phyloP scores from a whole-genome alignment of 768 basidiomycete species.

The Russula abietina region DNA sequence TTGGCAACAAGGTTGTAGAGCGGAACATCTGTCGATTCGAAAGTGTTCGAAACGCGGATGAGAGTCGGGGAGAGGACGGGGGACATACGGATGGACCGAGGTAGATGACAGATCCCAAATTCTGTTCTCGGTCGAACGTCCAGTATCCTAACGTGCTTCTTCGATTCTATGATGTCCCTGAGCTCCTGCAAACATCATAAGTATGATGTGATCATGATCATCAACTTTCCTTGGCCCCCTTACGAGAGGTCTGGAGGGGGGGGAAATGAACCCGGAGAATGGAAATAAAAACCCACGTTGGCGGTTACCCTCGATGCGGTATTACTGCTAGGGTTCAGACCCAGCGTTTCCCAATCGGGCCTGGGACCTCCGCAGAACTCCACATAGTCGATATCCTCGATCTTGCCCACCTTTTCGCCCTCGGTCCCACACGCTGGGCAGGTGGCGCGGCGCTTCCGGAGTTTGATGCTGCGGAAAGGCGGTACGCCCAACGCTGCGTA shows the following conservation, averaged over 20 bases:
- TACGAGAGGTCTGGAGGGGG: not conserved
- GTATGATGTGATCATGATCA: not conserved
- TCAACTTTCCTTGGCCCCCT: not conserved
- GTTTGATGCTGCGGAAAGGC: constrained; percentile 76
- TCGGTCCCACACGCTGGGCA: constrained; percentile 71
- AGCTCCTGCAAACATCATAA: constrained; percentile 15
- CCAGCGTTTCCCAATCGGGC: constrained; percentile 60
- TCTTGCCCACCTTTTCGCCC: constrained; percentile 39
- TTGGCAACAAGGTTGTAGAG: constrained; percentile 56
- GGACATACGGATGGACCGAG: constrained; percentile 62
- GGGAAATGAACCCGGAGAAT: not conserved
- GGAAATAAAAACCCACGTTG: constrained; percentile 26
- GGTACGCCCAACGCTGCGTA: constrained; percentile 65
- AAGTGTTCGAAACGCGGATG: not conserved
- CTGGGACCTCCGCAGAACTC: constrained; percentile 75
- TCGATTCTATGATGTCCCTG: constrained; percentile 45
- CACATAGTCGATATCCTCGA: constrained; percentile 68
- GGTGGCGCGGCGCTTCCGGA: constrained; percentile 61
- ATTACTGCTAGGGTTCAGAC: constrained; percentile 33
- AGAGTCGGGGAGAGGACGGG: not conserved
- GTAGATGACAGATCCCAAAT: constrained; percentile 81
- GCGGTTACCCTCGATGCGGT: constrained; percentile 29
- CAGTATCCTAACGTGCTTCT: constrained; percentile 42
- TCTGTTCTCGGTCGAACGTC: constrained; percentile 79
- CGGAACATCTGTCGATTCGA: constrained; percentile 57